Percentiles rank a stretch among this genome's conserved stretches.
phyloP scores from a whole-genome alignment of 495 filamentous ascomycete species.

The Penicillium cataractarum region DNA sequence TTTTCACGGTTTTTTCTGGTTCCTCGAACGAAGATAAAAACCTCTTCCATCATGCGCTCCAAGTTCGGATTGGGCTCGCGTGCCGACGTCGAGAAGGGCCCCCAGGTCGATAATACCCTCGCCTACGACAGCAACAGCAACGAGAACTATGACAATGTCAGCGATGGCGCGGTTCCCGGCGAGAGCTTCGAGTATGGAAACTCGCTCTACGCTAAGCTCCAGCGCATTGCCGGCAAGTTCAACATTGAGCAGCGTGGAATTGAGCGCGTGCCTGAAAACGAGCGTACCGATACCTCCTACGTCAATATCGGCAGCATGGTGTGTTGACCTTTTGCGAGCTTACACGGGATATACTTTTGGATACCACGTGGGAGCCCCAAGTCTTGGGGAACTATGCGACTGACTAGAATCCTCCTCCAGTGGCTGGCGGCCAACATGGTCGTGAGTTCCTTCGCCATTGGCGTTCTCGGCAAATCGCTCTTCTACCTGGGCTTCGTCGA shows the following conservation, averaged over 20 bases:
- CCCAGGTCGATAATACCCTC: conserved; percentile 36
- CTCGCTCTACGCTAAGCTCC: conserved; percentile 65
- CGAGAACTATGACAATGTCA: conserved; percentile 42
- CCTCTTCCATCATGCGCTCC: conserved; percentile 18
- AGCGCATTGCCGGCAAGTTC: conserved; percentile 69
- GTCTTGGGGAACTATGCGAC: conserved; percentile 22
- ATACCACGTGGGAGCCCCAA: not conserved
- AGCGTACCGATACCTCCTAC: conserved; percentile 68
- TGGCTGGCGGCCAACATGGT: conserved; percentile 88
- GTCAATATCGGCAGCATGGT: conserved; percentile 77
- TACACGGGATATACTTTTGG: not conserved
- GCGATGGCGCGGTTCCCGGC: conserved; percentile 59
- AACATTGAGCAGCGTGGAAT: conserved; percentile 80
- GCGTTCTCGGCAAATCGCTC: conserved; percentile 66
- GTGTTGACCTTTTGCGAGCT: conserved; percentile 35
- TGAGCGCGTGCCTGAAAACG: conserved; percentile 75
- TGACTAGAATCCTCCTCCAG: conserved; percentile 47
- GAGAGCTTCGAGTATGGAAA: conserved; percentile 66
- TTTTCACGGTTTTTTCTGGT: conserved; percentile 17
- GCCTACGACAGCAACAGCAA: conserved; percentile 35
- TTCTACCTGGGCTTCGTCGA: conserved; percentile 77
- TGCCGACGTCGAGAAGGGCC: conserved; percentile 46
- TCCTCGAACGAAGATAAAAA: conserved; percentile 9
- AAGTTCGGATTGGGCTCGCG: conserved; percentile 31
- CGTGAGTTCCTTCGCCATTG: conserved; percentile 80